phyloP scores from a whole-genome alignment of 2,329 filamentous ascomycete species.

The Trichoderma gracile region DNA sequence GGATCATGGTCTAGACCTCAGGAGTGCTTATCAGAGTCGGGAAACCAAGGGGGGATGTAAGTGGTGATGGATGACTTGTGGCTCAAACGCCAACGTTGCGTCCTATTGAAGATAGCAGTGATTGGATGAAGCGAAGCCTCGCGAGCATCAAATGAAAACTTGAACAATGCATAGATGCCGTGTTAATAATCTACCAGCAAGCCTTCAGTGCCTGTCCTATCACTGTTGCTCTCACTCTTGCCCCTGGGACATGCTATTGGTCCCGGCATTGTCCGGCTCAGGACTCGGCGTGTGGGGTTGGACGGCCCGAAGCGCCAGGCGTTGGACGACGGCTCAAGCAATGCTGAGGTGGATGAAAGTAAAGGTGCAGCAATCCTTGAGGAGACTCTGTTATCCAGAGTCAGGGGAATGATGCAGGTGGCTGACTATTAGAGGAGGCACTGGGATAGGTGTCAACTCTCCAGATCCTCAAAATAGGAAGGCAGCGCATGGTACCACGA shows the following conservation, averaged over 20 bases:
- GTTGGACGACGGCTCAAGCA: background rate
- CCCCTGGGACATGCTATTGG: background rate
- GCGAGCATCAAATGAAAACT: no score
- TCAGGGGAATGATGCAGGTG: no score
- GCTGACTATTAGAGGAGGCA: background rate
- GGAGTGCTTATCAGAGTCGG: no score
- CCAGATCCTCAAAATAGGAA: background rate
- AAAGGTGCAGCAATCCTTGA: background rate
- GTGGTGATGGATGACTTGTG: background rate
- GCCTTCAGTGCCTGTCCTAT: background rate
- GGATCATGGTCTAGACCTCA: background rate
- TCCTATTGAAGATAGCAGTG: no score
- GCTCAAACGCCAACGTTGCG: background rate
- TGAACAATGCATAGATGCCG: background rate
- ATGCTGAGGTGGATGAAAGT: background rate
- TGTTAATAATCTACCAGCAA: background rate
- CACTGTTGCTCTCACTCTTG: background rate
- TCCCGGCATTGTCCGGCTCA: background rate
- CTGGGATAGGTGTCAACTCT: background rate
- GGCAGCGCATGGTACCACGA: background rate
- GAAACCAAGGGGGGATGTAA: no score
- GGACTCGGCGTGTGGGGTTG: constrained; percentile 3
- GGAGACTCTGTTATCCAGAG: no score
- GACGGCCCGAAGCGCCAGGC: constrained; percentile 11
- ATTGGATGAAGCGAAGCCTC: background rate